Evolutionary conservation across 2,329 filamentous ascomycete species (phyloP).

Genomic region (Coniochaeta prunicola): DNA sequence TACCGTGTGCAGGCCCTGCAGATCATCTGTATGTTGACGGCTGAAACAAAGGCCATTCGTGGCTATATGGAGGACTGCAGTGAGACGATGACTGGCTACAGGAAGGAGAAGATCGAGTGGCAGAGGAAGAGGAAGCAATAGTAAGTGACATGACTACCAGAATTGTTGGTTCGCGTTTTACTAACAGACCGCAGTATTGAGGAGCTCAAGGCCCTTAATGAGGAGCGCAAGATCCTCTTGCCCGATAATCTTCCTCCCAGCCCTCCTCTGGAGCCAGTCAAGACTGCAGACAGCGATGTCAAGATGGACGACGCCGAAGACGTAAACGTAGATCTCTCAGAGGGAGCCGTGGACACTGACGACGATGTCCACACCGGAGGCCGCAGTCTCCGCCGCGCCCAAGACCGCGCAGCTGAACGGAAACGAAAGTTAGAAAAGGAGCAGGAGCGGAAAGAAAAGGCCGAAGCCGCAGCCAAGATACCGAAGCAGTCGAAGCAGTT

Average conservation of each 20-base stretch:
- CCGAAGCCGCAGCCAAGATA: constrained; percentile 55
- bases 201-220: constrained; percentile 62
- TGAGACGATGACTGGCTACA: constrained; percentile 87
- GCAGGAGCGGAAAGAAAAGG: constrained; percentile 59
- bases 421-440: constrained; percentile 71
- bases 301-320: constrained; percentile 61
- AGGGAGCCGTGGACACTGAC: constrained; percentile 61
- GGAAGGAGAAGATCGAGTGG: constrained; percentile 92
- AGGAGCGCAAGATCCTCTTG: constrained; percentile 64
- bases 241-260: constrained; percentile 66
- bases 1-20: constrained; percentile 73
- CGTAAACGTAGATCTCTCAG: constrained; percentile 48
- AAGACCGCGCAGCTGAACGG: constrained; percentile 64
- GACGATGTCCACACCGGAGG: constrained; percentile 49
- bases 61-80: constrained; percentile 88
- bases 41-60: constrained; percentile 79
- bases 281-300: constrained; percentile 44
- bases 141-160: constrained; percentile 35
- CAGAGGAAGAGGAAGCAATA: constrained; percentile 68
- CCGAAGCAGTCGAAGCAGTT: constrained; percentile 83
- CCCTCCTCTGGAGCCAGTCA: constrained; percentile 42
- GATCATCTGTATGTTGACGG: constrained; percentile 76
- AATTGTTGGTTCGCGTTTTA: constrained; percentile 17
- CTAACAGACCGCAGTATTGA: constrained; percentile 45
- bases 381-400: constrained; percentile 43